Evolutionary conservation across 805 yeast species (phyloP), one percentile per base, ranked within the genome.

Genomic region (Metschnikowia lochheadii): DNA sequence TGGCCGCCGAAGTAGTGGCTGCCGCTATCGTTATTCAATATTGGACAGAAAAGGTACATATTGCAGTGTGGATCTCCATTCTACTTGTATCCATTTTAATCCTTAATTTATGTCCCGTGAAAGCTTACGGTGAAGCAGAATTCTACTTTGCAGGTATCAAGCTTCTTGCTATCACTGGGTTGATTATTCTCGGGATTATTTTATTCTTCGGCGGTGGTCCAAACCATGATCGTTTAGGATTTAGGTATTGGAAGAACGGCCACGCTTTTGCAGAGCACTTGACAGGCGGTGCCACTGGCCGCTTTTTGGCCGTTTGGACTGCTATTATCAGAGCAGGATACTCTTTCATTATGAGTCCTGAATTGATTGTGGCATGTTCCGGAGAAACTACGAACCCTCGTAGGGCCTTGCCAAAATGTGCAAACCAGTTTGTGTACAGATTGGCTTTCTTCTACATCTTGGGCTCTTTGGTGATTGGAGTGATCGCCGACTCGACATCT

Each of bases 371-470:
- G 6, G 65, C 78, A 46, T 73, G 83, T 33, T 78, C 82, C 15
- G 77, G 83, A n/a, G 89, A 83, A 65, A 75, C 82, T 49, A 68
- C 72, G 49, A 76, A 76, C 55, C 87, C 86, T 49, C 74, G 87
- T 62, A 70, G 77, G 57, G 80, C 78, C 51, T 74, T 84, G 44
- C 81, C 85, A 21, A 82, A 81, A 63, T 87, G 88, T 20, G 75
- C 86, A 34, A 73, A 69, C 40, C 74, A 84, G 58, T 81, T 82
- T 53, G 73, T 84, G 49, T 82, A 77, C 70, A 63, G 80, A 72
- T 64, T 74, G 61, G 66, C 65, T 1, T 68, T 70, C 55, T 73
- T 73, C 54, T 73, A 73, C 59, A 59, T 70, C 41, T 53, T 67
- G 57, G 75, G 76, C 21, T 65, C 74, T 13, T 67, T 73, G 58